phyloP scores from a whole-genome alignment of 2,329 filamentous ascomycete genomes.

The Alternaria sp. region DNA sequence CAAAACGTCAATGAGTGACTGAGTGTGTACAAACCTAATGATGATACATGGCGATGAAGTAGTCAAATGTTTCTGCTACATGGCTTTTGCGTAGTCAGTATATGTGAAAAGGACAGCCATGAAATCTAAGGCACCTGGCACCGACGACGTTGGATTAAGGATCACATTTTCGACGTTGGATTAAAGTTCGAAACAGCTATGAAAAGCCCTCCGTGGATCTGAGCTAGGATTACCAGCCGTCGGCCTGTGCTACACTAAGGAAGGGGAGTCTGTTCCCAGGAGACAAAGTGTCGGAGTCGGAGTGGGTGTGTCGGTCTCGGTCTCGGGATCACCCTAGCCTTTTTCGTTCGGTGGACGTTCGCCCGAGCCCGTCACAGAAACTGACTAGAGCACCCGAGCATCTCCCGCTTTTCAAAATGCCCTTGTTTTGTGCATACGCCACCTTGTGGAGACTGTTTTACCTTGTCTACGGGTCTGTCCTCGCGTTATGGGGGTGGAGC shows the following conservation, averaged over 20 bases:
- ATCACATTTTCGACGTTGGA: not conserved
- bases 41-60: not conserved
- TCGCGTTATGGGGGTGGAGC: constrained; percentile 2
- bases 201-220: not conserved
- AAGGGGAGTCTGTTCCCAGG: not conserved
- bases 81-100: not conserved
- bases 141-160: not conserved
- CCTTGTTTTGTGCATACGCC: constrained; percentile 7
- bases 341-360: constrained; percentile 3
- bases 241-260: constrained; percentile 6
- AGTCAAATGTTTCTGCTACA: not conserved
- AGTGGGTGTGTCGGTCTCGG: not conserved
- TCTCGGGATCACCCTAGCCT: constrained; percentile 2
- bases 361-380: constrained; percentile 7
- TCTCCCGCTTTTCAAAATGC: constrained; percentile 2
- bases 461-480: not conserved
- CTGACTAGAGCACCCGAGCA: constrained; percentile 1
- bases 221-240: constrained; percentile 5
- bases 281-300: not conserved
- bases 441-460: constrained; percentile 4
- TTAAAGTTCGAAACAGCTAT: constrained; percentile 1
- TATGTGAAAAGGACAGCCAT: not conserved
- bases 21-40: not conserved
- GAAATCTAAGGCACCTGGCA: not conserved
- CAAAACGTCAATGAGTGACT: not conserved